Conservation (phyloP, 2,329 filamentous ascomycete species). For the Fusarium chlamydosporum region DNA sequence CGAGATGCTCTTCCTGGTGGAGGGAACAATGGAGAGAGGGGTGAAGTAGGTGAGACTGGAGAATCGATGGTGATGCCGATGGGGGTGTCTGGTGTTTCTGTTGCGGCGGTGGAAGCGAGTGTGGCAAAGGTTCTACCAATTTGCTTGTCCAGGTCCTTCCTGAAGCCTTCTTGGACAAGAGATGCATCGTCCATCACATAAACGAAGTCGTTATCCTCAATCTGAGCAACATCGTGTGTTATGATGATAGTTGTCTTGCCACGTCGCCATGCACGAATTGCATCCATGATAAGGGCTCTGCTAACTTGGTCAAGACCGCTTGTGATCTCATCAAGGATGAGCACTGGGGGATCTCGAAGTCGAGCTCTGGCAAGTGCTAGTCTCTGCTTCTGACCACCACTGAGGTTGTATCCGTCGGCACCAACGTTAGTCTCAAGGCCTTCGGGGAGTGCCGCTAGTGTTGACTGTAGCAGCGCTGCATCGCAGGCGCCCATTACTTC, state of each 20-base stretch:
- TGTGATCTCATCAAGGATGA: constrained; percentile 91
- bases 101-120: constrained; percentile 50
- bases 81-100: constrained; percentile 8
- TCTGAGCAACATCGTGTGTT: constrained; percentile 88
- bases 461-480: constrained; percentile 77
- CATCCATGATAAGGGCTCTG: constrained; percentile 76
- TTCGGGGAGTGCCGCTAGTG: constrained; percentile 74
- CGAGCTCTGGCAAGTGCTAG: constrained; percentile 84
- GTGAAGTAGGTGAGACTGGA: constrained; percentile 18
- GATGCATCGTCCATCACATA: constrained; percentile 81
- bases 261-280: constrained; percentile 81
- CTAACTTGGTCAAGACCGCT: constrained; percentile 86
- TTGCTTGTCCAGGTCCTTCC: constrained; percentile 66
- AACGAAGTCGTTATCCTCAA: constrained; percentile 79
- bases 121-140: constrained; percentile 63
- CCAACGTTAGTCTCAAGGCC: constrained; percentile 82
- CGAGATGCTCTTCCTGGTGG: constrained; percentile 27
- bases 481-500: constrained; percentile 74
- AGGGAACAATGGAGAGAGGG: constrained; percentile 27
- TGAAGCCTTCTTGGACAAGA: constrained; percentile 78
- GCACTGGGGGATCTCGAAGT: constrained; percentile 80
- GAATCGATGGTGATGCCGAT: constrained; percentile 39
- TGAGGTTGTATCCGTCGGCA: constrained; percentile 76
- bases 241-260: constrained; percentile 93
- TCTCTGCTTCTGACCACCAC: constrained; percentile 87